Evolutionary conservation across 2,329 filamentous ascomycete genomes (phyloP).

Genomic region (Ascochyta clinopodiicola): DNA sequence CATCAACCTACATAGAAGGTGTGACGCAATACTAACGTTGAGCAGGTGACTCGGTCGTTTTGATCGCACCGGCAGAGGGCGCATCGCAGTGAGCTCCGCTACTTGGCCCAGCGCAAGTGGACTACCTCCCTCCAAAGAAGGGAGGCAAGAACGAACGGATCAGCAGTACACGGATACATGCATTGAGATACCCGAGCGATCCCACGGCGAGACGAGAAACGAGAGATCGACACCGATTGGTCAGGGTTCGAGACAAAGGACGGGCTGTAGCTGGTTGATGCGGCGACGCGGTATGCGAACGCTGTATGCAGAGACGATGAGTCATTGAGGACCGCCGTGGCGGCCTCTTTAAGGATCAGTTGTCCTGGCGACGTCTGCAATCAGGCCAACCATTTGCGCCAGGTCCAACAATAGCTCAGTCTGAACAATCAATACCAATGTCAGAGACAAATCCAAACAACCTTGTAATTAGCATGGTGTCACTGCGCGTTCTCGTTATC

Average conservation of each 20-base stretch:
- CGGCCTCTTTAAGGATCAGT: not conserved
- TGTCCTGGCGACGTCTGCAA: constrained; percentile 9
- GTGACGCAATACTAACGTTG: not conserved
- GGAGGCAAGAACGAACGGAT: constrained; percentile 2
- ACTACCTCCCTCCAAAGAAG: constrained; percentile 10
- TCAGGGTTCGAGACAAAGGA: not conserved
- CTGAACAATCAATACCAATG: not conserved
- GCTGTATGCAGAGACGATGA: constrained; percentile 8
- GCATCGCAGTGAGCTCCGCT: constrained; percentile 32
- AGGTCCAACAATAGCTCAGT: not conserved
- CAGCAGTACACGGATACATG: not conserved
- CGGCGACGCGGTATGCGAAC: constrained; percentile 9
- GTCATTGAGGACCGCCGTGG: constrained; percentile 3
- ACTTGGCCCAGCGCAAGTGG: constrained; percentile 7
- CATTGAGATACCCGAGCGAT: constrained; percentile 34
- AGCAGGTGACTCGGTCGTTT: constrained; percentile 58
- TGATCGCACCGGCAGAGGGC: constrained; percentile 53
- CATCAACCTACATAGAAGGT: not conserved
- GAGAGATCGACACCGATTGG: constrained; percentile 2
- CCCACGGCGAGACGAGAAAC: constrained; percentile 1
- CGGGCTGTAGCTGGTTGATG: constrained; percentile 7
- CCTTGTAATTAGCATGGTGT: not conserved
- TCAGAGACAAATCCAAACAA: not conserved
- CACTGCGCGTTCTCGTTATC: not conserved
- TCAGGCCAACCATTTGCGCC: not conserved